A percentile compares a stretch with the other conserved stretches of the same genome.
Evolutionary conservation across 768 basidiomycete species (phyloP).

Genomic region (Suillus bovinus): DNA sequence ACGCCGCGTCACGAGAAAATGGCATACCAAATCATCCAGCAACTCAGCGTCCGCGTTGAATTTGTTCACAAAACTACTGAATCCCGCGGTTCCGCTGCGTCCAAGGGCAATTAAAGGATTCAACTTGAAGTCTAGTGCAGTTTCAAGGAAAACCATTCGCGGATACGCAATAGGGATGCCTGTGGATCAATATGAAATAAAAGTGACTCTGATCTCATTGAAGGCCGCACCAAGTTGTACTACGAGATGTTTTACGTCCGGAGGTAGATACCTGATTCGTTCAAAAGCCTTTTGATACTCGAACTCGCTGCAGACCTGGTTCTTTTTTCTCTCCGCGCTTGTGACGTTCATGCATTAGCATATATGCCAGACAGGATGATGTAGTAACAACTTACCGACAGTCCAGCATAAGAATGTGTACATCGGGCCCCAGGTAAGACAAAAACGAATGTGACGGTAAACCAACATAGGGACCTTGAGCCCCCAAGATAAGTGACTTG

Average conservation of each 20-base stretch:
- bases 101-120: slow-evolving; percentile 85
- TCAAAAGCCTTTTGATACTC: slow-evolving; percentile 78
- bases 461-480: slow-evolving; percentile 73
- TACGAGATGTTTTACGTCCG: slow-evolving; percentile 75
- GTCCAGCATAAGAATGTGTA: slow-evolving; percentile 74
- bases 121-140: slow-evolving; percentile 72
- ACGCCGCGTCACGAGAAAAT: slow-evolving; percentile 4
- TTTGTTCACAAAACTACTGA: slow-evolving; percentile 83
- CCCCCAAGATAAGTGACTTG: slow-evolving; percentile 75
- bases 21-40: slow-evolving; percentile 81
- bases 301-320: slow-evolving; percentile 72
- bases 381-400: slow-evolving; percentile 57
- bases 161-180: slow-evolving; percentile 90
- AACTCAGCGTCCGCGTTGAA: slow-evolving; percentile 93
- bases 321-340: slow-evolving; percentile 83
- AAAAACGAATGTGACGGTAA: slow-evolving; percentile 83
- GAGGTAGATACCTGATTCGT: slow-evolving; percentile 59
- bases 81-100: slow-evolving; percentile 60
- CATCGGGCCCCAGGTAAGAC: slow-evolving; percentile 76
- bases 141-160: slow-evolving; percentile 87
- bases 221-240: slow-evolving; percentile 65
- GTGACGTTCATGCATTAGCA: slow-evolving; percentile 9
- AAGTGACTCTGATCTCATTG: slow-evolving; percentile 4
- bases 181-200: slow-evolving; percentile 20
- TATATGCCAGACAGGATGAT: neutral